Conservation (phyloP, 225 moss, liverwort and hornwort species). For the Neckera pumila region DNA sequence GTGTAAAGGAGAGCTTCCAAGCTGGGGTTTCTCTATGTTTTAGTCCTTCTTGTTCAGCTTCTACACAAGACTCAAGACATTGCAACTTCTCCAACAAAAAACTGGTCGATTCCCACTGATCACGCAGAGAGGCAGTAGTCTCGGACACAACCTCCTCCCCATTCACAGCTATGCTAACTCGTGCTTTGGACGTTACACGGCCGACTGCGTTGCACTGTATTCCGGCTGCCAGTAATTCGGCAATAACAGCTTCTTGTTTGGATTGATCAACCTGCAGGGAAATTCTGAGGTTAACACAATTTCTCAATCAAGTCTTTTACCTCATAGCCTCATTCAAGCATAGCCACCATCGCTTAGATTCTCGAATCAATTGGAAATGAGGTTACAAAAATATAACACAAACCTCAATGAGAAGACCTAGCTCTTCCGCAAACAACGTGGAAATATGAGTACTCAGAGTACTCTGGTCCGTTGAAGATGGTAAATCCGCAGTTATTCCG, state of each 20-base stretch:
- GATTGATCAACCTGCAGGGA: conserved; percentile 48
- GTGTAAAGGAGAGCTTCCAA: conserved; percentile 79
- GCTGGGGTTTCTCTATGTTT: conserved; percentile 54
- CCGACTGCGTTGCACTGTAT: conserved; percentile 54
- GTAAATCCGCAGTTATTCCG: conserved; percentile 68
- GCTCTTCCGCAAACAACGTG: conserved; percentile 91
- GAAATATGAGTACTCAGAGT: conserved; percentile 37
- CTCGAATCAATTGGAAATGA: background rate
- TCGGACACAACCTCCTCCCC: conserved; percentile 49
- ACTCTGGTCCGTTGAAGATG: conserved; percentile 16
- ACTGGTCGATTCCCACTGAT: conserved; percentile 95
- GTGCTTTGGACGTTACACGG: conserved; percentile 51
- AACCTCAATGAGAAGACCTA: conserved; percentile 90
- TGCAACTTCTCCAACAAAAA: conserved; percentile 76
- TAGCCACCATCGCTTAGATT: background rate
- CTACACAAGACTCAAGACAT: conserved; percentile 77
- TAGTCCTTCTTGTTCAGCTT: conserved; percentile 77
- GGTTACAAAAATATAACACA: background rate
- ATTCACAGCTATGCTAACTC: conserved; percentile 50
- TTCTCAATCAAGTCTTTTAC: background rate
- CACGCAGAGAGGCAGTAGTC: conserved; percentile 58
- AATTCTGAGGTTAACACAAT: background rate
- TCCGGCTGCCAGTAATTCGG: conserved; percentile 54
- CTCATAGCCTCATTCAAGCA: background rate
- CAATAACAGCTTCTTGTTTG: conserved; percentile 40